Base-by-base conservation (phyloP, 2,329 filamentous ascomycete species). In the Apiospora phragmitis region DNA sequence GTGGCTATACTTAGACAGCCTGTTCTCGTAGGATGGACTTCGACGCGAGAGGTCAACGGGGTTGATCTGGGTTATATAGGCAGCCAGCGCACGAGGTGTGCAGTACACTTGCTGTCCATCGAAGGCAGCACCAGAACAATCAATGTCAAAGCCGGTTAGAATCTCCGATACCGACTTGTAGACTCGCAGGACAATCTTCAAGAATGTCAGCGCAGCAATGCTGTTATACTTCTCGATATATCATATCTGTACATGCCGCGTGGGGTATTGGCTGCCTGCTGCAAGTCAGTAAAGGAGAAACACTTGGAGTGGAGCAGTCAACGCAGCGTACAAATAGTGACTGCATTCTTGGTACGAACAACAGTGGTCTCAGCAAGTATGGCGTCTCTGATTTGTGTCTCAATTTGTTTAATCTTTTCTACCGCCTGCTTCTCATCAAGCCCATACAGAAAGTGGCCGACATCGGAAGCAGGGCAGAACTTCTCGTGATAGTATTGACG, bases 161-260 rank as follows among this genome's bases (percentile, higher is more conserved):
- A 97, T 95, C 79, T 97, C 93, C 0, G 93, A 92, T 65, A 97
- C 83, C 0, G 91, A 94, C 77, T 94, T 93, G 84, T 97, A 97
- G 47, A 96, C 90, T 45, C 94, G 91, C 41, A 97, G 86, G 29
- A 97, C 94, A 75, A 97, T 94, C 85, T 95, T 72, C 6, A 65
- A 68, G 18, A n/a, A n/a, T 11, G n/a, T 71, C 21, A 69, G 49
- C 5, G 18, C 51, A 12, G 32, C 55, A 38, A 16, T 70, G 5
- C 68, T 41, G 7, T 76, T 67, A 77, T 74, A 47, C 9, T 9
- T 35, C 8, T n/a, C 32, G n/a, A 24, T 38, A n/a, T 2, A 38
- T 38, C 76, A 70, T 78, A 87, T 85, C 81, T 90, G 93, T 4
- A 97, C 87, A 78, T 97, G 94, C 2, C 94, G 90, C 45, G 90